These are phyloP conservation scores for Penicillium silybi DNA, from an alignment of 495 filamentous ascomycete species.

Conservation along the genomic window DNA sequence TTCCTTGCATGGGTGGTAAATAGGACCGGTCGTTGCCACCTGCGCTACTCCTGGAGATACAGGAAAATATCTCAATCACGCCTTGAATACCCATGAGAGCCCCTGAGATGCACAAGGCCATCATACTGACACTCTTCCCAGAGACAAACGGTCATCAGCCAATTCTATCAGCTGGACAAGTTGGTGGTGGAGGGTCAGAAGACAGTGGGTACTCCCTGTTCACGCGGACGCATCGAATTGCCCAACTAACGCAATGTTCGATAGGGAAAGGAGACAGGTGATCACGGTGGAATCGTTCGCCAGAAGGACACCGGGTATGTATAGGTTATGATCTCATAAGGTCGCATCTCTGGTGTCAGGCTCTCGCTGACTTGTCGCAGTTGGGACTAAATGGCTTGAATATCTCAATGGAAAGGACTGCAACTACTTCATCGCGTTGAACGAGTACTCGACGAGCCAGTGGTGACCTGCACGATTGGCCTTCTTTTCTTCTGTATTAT, in stretches of 20 bases:
- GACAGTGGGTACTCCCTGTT: conserved; percentile 34
- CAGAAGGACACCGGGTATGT: conserved; percentile 81
- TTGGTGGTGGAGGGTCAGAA: conserved; percentile 91
- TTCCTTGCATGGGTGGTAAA: background rate
- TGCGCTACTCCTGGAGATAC: background rate
- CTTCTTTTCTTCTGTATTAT: conserved; percentile 26
- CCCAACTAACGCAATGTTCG: conserved; percentile 4
- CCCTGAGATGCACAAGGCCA: background rate
- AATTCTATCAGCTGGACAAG: conserved; percentile 89
- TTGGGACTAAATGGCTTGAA: conserved; percentile 39
- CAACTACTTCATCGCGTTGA: conserved; percentile 10
- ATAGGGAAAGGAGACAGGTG: conserved; percentile 72
- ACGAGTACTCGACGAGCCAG: conserved; percentile 4
- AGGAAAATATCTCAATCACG: background rate
- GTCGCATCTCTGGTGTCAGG: background rate
- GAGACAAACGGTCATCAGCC: conserved; percentile 92
- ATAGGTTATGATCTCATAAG: background rate
- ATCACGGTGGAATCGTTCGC: conserved; percentile 64
- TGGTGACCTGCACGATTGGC: conserved; percentile 2
- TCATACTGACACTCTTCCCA: conserved; percentile 36
- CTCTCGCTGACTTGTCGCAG: conserved; percentile 23
- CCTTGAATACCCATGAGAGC: background rate
- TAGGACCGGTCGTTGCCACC: background rate
- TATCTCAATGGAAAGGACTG: background rate
- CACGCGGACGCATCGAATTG: background rate